phyloP scores from a whole-genome alignment of 2,329 filamentous ascomycete genomes.

The Pseudogymnoascus verrucosus region DNA sequence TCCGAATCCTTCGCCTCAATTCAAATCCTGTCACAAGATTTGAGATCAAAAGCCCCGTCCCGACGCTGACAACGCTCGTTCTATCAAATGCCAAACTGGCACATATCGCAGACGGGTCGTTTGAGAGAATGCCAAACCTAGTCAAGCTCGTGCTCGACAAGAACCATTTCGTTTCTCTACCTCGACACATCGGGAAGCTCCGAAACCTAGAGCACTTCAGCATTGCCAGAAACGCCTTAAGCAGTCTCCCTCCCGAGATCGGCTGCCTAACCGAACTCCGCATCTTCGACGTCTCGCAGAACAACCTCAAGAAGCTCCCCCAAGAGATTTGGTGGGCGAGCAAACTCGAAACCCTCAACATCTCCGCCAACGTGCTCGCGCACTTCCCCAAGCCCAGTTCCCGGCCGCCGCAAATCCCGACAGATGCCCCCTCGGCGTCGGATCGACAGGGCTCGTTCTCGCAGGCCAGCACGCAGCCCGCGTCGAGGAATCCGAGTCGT shows the following conservation, averaged over 20 bases:
- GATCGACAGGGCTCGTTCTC: slow-evolving; percentile 12
- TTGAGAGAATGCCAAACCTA: slow-evolving; percentile 77
- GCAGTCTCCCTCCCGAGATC: slow-evolving; percentile 76
- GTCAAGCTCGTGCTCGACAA: slow-evolving; percentile 85
- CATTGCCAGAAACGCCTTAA: slow-evolving; percentile 84
- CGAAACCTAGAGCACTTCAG: slow-evolving; percentile 83
- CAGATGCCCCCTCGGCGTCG: slow-evolving; percentile 33
- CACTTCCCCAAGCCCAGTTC: slow-evolving; percentile 82
- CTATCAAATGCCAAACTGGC: slow-evolving; percentile 86
- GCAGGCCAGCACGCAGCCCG: slow-evolving; percentile 13
- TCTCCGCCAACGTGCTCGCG: slow-evolving; percentile 88
- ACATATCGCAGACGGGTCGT: slow-evolving; percentile 77
- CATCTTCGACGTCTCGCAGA: slow-evolving; percentile 82
- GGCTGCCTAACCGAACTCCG: slow-evolving; percentile 79
- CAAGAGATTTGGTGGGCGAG: slow-evolving; percentile 95
- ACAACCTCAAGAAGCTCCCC: slow-evolving; percentile 83
- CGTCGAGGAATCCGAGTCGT: slow-evolving; percentile 59
- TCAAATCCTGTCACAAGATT: slow-evolving; percentile 95
- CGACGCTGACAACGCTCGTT: slow-evolving; percentile 78
- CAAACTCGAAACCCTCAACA: slow-evolving; percentile 83
- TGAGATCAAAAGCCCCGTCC: slow-evolving; percentile 67
- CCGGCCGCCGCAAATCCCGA: slow-evolving; percentile 54
- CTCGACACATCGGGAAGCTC: slow-evolving; percentile 75
- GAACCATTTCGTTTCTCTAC: slow-evolving; percentile 91
- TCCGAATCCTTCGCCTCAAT: slow-evolving; percentile 81